A percentile compares a stretch with the other conserved stretches of the same genome.
Conservation (phyloP, 2,329 filamentous ascomycete genomes). For the Lanzia echinophila region DNA sequence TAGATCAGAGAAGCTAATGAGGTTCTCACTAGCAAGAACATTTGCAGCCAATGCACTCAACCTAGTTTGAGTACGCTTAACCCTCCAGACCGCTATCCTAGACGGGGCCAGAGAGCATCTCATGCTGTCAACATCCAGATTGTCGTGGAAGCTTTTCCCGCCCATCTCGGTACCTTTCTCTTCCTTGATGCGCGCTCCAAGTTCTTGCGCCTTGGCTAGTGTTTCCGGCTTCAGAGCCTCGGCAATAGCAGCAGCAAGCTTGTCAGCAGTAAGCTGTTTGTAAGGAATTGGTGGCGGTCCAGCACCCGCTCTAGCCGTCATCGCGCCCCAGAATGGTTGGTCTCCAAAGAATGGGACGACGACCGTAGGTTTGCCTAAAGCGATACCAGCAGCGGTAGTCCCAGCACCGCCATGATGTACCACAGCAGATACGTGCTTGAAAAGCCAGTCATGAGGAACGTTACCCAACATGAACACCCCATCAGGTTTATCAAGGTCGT, state of each 20-base stretch:
- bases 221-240: slow-evolving; percentile 55
- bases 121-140: slow-evolving; percentile 58
- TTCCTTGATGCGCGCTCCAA: slow-evolving; percentile 55
- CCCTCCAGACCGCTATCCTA: slow-evolving; percentile 66
- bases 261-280: slow-evolving; percentile 59
- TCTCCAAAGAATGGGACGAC: slow-evolving; percentile 85
- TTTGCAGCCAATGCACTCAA: slow-evolving; percentile 69
- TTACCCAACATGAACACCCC: slow-evolving; percentile 80
- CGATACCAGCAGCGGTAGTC: slow-evolving; percentile 81
- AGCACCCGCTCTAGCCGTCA: slow-evolving; percentile 65
- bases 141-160: slow-evolving; percentile 63
- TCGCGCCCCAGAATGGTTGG: slow-evolving; percentile 76
- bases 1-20: slow-evolving; percentile 62
- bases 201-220: slow-evolving; percentile 42
- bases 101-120: slow-evolving; percentile 64
- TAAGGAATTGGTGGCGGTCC: slow-evolving; percentile 65
- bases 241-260: slow-evolving; percentile 57
- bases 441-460: slow-evolving; percentile 84
- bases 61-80: slow-evolving; percentile 59
- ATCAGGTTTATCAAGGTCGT: slow-evolving; percentile 62
- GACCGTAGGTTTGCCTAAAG: slow-evolving; percentile 71
- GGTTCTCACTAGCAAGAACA: slow-evolving; percentile 56
- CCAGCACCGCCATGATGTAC: slow-evolving; percentile 86
- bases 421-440: slow-evolving; percentile 71
- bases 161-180: slow-evolving; percentile 59